These are phyloP conservation scores for Oleoguttula mirabilis DNA, from an alignment of 495 filamentous ascomycete genomes.

Conservation along the genomic window DNA sequence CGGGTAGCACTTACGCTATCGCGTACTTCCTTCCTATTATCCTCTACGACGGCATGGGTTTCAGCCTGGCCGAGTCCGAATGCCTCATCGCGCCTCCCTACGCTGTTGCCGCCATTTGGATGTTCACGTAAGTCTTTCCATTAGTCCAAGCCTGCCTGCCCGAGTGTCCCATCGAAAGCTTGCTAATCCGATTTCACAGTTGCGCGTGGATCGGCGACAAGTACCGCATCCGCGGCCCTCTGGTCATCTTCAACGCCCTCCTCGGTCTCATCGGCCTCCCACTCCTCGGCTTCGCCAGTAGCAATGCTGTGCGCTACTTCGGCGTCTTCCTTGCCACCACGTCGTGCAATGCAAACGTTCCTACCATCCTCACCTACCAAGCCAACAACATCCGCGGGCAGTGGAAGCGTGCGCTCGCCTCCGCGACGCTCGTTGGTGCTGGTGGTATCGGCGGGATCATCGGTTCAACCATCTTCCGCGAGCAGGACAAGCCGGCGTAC, in stretches of 20 bases:
- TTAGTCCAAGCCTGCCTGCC: too few relatives aligned
- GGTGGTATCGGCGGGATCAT: conserved; percentile 51
- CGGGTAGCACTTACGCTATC: conserved; percentile 41
- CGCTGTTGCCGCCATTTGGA: conserved; percentile 46
- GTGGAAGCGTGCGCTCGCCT: conserved; percentile 51
- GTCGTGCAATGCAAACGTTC: conserved; percentile 50
- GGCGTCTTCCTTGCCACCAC: conserved; percentile 53
- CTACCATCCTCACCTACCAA: conserved; percentile 47
- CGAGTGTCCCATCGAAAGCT: too few relatives aligned
- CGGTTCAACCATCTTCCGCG: conserved; percentile 45
- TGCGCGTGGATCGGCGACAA: conserved; percentile 35
- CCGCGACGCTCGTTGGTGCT: conserved; percentile 42
- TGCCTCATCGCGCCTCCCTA: conserved; percentile 56
- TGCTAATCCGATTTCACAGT: too few relatives aligned
- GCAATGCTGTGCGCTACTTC: conserved; percentile 44
- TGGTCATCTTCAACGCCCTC: conserved; percentile 43
- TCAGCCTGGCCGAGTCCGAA: conserved; percentile 42
- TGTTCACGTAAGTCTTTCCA: conserved; percentile 42
- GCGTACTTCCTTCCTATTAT: conserved; percentile 60
- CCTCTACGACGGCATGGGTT: conserved; percentile 45
- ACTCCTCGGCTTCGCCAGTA: conserved; percentile 41
- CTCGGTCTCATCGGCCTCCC: conserved; percentile 38
- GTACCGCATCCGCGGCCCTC: conserved; percentile 43
- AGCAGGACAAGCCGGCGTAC: conserved; percentile 46
- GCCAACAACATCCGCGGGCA: conserved; percentile 56